A percentile compares a stretch with the other conserved stretches of the same genome.
Evolutionary conservation across 192 early-diverging fungal species (phyloP).

Genomic region (Linnemannia elongata): DNA sequence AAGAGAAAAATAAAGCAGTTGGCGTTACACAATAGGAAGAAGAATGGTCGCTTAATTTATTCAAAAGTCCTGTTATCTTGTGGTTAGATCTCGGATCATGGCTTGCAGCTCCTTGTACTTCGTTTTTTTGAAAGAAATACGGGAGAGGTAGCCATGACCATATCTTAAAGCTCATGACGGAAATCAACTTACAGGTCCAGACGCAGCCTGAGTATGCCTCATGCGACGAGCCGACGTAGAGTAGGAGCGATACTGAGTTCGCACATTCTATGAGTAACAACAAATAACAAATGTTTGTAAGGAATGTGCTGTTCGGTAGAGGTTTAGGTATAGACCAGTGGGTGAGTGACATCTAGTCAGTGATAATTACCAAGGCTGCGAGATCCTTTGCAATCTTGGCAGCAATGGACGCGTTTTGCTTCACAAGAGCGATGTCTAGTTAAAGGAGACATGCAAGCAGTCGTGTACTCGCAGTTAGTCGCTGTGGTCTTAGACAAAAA

Average conservation of each 20-base stretch:
- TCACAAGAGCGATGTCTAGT: slow-evolving; percentile 89
- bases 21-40: background rate
- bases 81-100: background rate
- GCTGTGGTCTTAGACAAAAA: background rate
- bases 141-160: background rate
- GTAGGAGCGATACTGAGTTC: slow-evolving; percentile 17
- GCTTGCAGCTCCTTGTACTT: background rate
- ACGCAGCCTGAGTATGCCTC: slow-evolving; percentile 12
- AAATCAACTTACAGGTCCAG: slow-evolving; percentile 37
- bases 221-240: slow-evolving; percentile 37
- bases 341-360: background rate
- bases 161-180: background rate
- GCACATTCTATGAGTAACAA: background rate
- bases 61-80: background rate
- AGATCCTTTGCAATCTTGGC: slow-evolving; percentile 80
- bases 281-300: background rate
- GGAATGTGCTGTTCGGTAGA: background rate
- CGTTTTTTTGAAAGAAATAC: background rate
- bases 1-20: background rate
- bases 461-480: background rate
- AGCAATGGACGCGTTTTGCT: slow-evolving; percentile 91
- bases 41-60: background rate
- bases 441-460: background rate
- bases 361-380: slow-evolving; percentile 29
- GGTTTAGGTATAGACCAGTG: background rate